Percentiles rank a stretch among this genome's conserved stretches.
These are phyloP conservation scores for Trichodelitschia bisporula DNA, from an alignment of 495 filamentous ascomycete species.

Conservation along the genomic window DNA sequence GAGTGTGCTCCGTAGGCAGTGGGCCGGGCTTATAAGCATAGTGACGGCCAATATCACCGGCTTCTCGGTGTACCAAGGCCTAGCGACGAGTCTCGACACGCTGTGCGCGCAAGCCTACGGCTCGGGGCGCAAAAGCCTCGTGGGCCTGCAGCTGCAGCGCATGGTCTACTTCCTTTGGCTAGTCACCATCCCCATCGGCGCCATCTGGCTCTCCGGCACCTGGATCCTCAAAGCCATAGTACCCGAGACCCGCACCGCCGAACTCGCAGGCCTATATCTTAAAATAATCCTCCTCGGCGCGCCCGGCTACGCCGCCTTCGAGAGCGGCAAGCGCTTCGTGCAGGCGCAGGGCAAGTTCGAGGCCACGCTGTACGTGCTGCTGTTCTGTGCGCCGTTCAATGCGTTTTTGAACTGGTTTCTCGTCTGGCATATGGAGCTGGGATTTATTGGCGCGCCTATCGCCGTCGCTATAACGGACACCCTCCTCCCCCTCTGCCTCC, in stretches of 20 bases:
- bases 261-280: conserved; percentile 41
- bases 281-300: conserved; percentile 37
- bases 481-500: conserved; percentile 50
- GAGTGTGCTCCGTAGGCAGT: conserved; percentile 1
- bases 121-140: conserved; percentile 37
- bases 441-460: conserved; percentile 64
- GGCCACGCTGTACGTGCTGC: conserved; percentile 38
- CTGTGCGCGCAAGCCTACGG: conserved; percentile 55
- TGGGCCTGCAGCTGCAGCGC: conserved; percentile 45
- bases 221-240: conserved; percentile 31
- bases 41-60: conserved; percentile 52
- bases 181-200: conserved; percentile 34
- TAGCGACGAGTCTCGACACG: conserved; percentile 46
- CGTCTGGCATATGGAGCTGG: conserved; percentile 49
- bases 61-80: conserved; percentile 43
- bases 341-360: conserved; percentile 49
- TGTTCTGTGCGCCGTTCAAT: conserved; percentile 42
- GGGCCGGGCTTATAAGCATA: no score
- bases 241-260: conserved; percentile 32
- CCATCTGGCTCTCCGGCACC: conserved; percentile 31
- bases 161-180: conserved; percentile 42
- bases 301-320: conserved; percentile 44
- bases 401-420: conserved; percentile 41
- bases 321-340: conserved; percentile 44
- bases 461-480: conserved; percentile 64